Evolutionary conservation across 345 rosid species (phyloP).

Genomic region (Abelmoschus esculentus): DNA sequence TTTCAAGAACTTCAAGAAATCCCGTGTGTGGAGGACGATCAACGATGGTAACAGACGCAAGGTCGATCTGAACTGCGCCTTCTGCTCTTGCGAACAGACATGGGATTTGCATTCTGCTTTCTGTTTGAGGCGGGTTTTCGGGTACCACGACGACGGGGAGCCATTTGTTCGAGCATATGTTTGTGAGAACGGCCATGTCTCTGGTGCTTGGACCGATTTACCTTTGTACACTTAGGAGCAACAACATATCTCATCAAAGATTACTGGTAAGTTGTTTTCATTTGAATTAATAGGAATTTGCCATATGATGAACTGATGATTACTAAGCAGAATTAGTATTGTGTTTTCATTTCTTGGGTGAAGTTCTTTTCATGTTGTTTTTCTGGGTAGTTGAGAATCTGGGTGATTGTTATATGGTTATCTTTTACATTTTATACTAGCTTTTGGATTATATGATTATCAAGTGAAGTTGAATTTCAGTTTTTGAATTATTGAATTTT

Average conservation of each 20-base stretch:
- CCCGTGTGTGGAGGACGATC: slow-evolving; percentile 84
- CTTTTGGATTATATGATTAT: neutral
- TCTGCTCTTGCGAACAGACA: slow-evolving; percentile 59
- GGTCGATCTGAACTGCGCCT: slow-evolving; percentile 65
- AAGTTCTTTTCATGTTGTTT: neutral
- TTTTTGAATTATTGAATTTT: neutral
- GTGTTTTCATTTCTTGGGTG: neutral
- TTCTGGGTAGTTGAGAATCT: neutral
- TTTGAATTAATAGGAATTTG: neutral
- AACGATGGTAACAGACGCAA: slow-evolving; percentile 56
- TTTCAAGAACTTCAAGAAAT: slow-evolving; percentile 60
- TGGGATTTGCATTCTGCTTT: slow-evolving; percentile 92
- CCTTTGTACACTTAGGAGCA: slow-evolving; percentile 49
- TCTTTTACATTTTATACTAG: neutral
- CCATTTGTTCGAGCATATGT: slow-evolving; percentile 94
- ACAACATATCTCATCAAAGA: neutral
- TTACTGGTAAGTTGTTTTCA: neutral
- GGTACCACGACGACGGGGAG: slow-evolving; percentile 90
- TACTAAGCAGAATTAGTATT: neutral
- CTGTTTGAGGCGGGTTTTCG: slow-evolving; percentile 69
- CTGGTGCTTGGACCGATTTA: slow-evolving; percentile 86
- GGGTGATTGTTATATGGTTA: neutral
- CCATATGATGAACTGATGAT: neutral
- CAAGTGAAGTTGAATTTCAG: neutral
- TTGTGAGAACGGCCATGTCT: slow-evolving; percentile 93